Evolutionary conservation across 139 green algal species (phyloP).

Genomic region (Chlamydomonas eustigma): DNA sequence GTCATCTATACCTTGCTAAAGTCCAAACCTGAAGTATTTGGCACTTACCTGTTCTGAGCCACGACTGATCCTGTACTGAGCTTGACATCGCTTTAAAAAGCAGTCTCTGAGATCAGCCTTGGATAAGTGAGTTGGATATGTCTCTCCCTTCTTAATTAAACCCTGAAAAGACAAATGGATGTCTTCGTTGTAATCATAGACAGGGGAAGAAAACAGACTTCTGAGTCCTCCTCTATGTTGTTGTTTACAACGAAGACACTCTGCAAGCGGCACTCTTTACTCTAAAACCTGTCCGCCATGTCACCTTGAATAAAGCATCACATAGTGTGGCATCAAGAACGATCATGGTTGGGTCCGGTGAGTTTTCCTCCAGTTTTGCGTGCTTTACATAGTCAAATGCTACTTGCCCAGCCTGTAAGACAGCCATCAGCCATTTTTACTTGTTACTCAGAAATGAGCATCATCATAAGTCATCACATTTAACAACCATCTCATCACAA

Average conservation of each 20-base stretch:
- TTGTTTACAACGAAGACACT: too few species aligned
- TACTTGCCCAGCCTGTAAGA: constrained; percentile 23
- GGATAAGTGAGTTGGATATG: constrained; percentile 39
- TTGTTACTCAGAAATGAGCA: too few species aligned
- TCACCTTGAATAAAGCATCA: constrained; percentile 52
- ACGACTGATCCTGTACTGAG: constrained; percentile 33
- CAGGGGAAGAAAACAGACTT: too few species aligned
- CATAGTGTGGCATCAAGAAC: constrained; percentile 47
- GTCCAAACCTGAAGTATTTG: too few species aligned
- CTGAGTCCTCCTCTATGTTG: too few species aligned
- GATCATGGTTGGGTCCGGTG: constrained; percentile 29
- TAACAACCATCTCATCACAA: too few species aligned
- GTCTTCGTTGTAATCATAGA: not conserved
- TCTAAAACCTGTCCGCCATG: too few species aligned
- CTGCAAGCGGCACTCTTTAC: too few species aligned
- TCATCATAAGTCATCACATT: too few species aligned
- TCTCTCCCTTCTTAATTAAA: constrained; percentile 48
- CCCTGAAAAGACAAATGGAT: too few species aligned
- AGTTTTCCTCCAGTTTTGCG: constrained; percentile 31
- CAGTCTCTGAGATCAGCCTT: constrained; percentile 44
- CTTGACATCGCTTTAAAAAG: constrained; percentile 40
- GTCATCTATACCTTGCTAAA: too few species aligned
- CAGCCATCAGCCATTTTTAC: too few species aligned
- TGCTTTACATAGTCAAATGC: constrained; percentile 35
- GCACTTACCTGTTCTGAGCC: constrained; percentile 21